A percentile compares a stretch with the other conserved stretches of the same genome.
Conservation (phyloP, 2,329 filamentous ascomycete species). For the Graphilbum sp. region DNA sequence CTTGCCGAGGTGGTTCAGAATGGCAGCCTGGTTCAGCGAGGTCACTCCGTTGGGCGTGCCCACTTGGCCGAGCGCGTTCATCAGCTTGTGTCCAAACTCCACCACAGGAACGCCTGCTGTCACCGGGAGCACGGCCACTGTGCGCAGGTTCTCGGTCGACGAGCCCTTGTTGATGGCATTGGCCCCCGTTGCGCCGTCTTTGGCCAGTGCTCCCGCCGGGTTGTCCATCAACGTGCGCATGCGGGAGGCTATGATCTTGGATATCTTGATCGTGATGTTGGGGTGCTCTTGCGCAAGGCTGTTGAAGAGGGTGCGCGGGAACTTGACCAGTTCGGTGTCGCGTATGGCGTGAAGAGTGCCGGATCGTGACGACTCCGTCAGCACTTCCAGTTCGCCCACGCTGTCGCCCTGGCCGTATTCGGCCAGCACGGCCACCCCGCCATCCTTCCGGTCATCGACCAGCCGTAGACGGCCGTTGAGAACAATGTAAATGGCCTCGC, state of each 20-base stretch:
- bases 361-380: slow-evolving; percentile 84
- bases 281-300: slow-evolving; percentile 94
- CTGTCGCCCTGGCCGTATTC: slow-evolving; percentile 97
- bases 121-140: slow-evolving; percentile 81
- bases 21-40: slow-evolving; percentile 81
- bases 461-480: slow-evolving; percentile 81
- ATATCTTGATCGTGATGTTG: slow-evolving; percentile 97
- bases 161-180: slow-evolving; percentile 51
- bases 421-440: slow-evolving; percentile 69
- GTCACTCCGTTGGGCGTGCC: slow-evolving; percentile 81
- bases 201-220: slow-evolving; percentile 48
- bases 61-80: slow-evolving; percentile 78
- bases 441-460: slow-evolving; percentile 66
- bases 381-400: slow-evolving; percentile 88
- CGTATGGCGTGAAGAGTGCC: slow-evolving; percentile 90
- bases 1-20: slow-evolving; percentile 84
- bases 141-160: slow-evolving; percentile 82
- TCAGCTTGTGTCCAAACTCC: slow-evolving; percentile 79
- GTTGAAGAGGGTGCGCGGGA: slow-evolving; percentile 91
- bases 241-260: slow-evolving; percentile 90
- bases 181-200: slow-evolving; percentile 41
- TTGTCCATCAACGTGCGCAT: slow-evolving; percentile 84
- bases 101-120: slow-evolving; percentile 84
- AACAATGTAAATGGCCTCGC: slow-evolving; percentile 95
- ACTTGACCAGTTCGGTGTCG: slow-evolving; percentile 90